phyloP scores from a whole-genome alignment of 139 green algal species.

The Spirogloea muscicola region DNA sequence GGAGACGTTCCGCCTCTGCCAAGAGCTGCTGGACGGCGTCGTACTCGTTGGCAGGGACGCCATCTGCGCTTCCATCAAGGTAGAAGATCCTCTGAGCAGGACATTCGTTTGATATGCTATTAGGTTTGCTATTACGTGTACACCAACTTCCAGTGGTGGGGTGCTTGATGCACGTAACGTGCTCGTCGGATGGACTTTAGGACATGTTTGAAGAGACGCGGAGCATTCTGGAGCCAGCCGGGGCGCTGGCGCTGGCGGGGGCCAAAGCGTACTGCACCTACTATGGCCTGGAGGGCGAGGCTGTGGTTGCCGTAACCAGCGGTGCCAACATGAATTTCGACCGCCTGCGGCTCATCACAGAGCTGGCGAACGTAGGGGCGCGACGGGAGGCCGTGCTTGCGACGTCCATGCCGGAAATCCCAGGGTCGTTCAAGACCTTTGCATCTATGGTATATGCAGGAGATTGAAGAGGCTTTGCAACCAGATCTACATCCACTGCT shows the following conservation, averaged over 20 bases:
- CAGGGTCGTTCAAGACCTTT: conserved; percentile 53
- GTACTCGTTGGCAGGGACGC: too few species aligned
- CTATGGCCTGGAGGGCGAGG: conserved; percentile 20
- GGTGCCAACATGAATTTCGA: conserved; percentile 98
- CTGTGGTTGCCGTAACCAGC: conserved; percentile 62
- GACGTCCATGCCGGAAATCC: conserved; percentile 76
- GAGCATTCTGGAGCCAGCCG: conserved; percentile 74
- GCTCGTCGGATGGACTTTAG: too few species aligned
- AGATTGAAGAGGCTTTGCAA: conserved; percentile 1
- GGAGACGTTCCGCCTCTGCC: too few species aligned
- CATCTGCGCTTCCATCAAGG: too few species aligned
- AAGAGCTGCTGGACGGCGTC: too few species aligned
- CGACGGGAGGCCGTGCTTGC: conserved; percentile 75
- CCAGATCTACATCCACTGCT: conserved; percentile 5
- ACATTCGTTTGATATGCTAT: too few species aligned
- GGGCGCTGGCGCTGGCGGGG: conserved; percentile 83
- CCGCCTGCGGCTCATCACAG: conserved; percentile 80
- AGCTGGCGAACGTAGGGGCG: conserved; percentile 88
- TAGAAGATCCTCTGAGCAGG: too few species aligned
- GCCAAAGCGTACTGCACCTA: conserved; percentile 75
- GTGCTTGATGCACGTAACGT: too few species aligned
- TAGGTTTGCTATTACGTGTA: too few species aligned
- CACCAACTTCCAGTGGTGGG: too few species aligned
- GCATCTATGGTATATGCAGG: conserved; percentile 8
- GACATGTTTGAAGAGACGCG: conserved; percentile 52